Conservation (phyloP, 1,284 basidiomycete species). For the Boletus sp. region DNA sequence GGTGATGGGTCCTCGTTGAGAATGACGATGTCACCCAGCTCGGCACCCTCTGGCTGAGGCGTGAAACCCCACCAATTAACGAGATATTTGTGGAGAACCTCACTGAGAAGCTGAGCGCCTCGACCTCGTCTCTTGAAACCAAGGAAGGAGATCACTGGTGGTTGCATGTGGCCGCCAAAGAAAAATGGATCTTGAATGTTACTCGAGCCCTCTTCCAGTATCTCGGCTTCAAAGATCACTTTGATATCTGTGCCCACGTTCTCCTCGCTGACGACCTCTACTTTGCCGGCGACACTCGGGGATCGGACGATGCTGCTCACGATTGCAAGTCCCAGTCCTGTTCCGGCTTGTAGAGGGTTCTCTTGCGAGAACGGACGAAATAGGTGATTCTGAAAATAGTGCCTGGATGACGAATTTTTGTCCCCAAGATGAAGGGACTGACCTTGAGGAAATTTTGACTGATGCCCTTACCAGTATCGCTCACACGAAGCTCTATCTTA, state of each 20-base stretch:
- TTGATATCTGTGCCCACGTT: constrained; percentile 92
- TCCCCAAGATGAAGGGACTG: constrained; percentile 3
- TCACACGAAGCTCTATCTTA: constrained; percentile 81
- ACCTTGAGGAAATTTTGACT: constrained; percentile 85
- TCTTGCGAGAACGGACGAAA: constrained; percentile 98
- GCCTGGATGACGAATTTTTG: constrained; percentile 13
- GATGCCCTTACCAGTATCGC: constrained; percentile 92
- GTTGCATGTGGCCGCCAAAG: constrained; percentile 41
- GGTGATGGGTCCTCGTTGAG: constrained; percentile 75
- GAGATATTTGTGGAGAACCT: constrained; percentile 66
- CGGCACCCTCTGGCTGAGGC: constrained; percentile 41
- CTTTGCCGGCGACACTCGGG: constrained; percentile 82
- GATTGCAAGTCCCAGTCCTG: constrained; percentile 94
- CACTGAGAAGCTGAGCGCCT: constrained; percentile 66
- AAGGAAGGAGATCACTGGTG: constrained; percentile 63
- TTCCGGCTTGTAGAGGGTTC: constrained; percentile 87
- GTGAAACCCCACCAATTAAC: constrained; percentile 76
- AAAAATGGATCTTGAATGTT: constrained; percentile 44
- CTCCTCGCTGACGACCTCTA: constrained; percentile 86
- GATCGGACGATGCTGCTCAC: constrained; percentile 91
- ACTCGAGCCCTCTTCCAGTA: constrained; percentile 43
- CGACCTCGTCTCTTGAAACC: constrained; percentile 69
- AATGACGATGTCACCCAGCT: constrained; percentile 73
- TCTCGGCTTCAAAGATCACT: constrained; percentile 78
- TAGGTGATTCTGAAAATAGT: constrained; percentile 69